Evolutionary conservation across 2,329 filamentous ascomycete genomes (phyloP).

Genomic region (Setomelanomma holmii): DNA sequence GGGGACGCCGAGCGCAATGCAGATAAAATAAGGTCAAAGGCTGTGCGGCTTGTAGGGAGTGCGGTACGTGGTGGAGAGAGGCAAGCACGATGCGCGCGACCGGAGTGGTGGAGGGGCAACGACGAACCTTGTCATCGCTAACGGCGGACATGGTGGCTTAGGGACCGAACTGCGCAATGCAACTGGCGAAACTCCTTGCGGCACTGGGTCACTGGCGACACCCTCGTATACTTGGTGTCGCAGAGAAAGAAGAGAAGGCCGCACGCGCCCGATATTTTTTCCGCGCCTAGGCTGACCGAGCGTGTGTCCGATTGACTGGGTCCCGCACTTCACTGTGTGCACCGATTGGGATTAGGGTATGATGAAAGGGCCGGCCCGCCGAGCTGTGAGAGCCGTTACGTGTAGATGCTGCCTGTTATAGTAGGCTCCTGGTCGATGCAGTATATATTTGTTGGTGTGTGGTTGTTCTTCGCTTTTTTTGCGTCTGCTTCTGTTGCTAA

Average conservation of each 20-base stretch:
- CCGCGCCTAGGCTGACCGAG: constrained; percentile 24
- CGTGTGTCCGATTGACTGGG: constrained; percentile 14
- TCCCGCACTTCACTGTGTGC: constrained; percentile 28
- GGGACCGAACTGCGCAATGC: constrained; percentile 13
- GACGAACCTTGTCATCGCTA: constrained; percentile 46
- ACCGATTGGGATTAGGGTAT: constrained; percentile 35
- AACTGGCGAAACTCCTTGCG: constrained; percentile 12
- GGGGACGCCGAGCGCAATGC: background rate
- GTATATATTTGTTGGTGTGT: too few species aligned
- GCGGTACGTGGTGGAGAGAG: constrained; percentile 19
- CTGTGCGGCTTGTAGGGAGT: constrained; percentile 5
- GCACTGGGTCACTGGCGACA: constrained; percentile 25
- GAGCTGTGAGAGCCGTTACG: constrained; percentile 27
- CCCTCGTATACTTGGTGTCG: constrained; percentile 27
- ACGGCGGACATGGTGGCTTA: constrained; percentile 43
- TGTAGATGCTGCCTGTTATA: constrained; percentile 7
- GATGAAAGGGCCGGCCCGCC: constrained; percentile 46
- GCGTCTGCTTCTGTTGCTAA: constrained; percentile 8
- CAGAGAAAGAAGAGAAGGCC: constrained; percentile 17
- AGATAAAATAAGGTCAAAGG: background rate
- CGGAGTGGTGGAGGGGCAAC: constrained; percentile 38
- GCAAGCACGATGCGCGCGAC: constrained; percentile 13
- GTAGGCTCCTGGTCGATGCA: too few species aligned
- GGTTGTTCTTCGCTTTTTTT: too few species aligned
- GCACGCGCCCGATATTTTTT: constrained; percentile 30